phyloP scores from a whole-genome alignment of 805 yeast species.

The Kazachstania psychrophila region DNA sequence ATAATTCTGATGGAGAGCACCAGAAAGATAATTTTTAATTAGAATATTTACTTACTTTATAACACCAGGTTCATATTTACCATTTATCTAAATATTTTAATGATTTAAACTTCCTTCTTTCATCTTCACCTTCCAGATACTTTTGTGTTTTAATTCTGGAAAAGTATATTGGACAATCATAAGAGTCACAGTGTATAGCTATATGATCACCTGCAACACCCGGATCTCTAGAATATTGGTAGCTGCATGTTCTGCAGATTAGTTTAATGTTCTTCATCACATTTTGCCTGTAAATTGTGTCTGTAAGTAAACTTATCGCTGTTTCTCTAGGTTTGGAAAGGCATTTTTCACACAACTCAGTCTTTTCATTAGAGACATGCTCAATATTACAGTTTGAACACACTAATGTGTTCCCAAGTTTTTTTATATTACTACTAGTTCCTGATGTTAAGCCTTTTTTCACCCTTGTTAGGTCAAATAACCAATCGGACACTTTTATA shows the following conservation, averaged over 20 bases:
- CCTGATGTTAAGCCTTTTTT: conserved; percentile 3
- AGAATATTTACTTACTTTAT: too few relatives aligned
- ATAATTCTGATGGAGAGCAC: too few relatives aligned
- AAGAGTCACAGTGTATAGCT: conserved; percentile 41
- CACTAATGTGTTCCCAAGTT: conserved; percentile 7
- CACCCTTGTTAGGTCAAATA: conserved; percentile 49
- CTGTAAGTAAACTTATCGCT: conserved; percentile 8
- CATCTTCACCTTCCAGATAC: conserved; percentile 19
- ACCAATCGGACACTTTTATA: conserved; percentile 73
- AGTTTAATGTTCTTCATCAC: conserved; percentile 20
- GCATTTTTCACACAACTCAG: conserved; percentile 13
- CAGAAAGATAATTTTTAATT: too few relatives aligned
- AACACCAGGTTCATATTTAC: too few relatives aligned
- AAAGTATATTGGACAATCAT: conserved; percentile 57
- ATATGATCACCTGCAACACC: conserved; percentile 26
- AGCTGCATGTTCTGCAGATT: conserved; percentile 34
- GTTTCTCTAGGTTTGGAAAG: conserved; percentile 7
- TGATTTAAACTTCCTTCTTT: conserved; percentile 5
- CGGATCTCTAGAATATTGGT: conserved; percentile 18
- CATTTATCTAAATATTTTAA: conserved; percentile 15
- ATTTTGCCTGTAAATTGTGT: conserved; percentile 6
- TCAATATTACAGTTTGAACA: conserved; percentile 33
- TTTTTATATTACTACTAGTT: conserved; percentile 4
- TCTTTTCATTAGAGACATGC: conserved; percentile 21
- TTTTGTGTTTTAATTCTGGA: conserved; percentile 38